Evolutionary conservation across 2,329 filamentous ascomycete genomes (phyloP).

Genomic region (Xylaria sp.): DNA sequence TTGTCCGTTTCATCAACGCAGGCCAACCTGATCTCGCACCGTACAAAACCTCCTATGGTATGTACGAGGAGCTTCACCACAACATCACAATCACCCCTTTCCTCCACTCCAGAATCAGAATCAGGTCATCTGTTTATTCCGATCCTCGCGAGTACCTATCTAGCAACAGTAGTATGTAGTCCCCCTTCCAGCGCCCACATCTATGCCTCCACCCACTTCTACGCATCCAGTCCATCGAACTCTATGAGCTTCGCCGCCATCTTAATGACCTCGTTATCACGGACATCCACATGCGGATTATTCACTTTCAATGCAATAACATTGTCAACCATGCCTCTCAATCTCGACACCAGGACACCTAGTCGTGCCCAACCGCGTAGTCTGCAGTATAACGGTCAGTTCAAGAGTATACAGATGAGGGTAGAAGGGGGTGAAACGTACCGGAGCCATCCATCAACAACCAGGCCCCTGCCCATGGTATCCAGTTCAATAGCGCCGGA

Average conservation of each 20-base stretch:
- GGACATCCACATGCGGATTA: slow-evolving; percentile 58
- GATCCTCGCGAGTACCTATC: too few relatives aligned
- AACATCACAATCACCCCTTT: too few relatives aligned
- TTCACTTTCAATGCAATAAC: slow-evolving; percentile 77
- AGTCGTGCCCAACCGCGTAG: slow-evolving; percentile 91
- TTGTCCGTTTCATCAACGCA: too few relatives aligned
- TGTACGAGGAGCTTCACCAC: too few relatives aligned
- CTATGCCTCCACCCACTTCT: neutral
- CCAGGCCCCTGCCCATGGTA: slow-evolving; percentile 75
- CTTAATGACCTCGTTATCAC: slow-evolving; percentile 63
- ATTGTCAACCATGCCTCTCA: slow-evolving; percentile 82
- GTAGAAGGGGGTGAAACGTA: slow-evolving; percentile 16
- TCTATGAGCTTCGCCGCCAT: slow-evolving; percentile 78
- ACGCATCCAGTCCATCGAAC: slow-evolving; percentile 77
- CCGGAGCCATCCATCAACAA: slow-evolving; percentile 86
- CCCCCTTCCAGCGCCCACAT: neutral
- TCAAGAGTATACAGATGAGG: neutral
- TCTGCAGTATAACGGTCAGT: slow-evolving; percentile 13
- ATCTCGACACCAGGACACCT: slow-evolving; percentile 76
- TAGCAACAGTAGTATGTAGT: slow-evolving; percentile 10
- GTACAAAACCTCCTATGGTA: too few relatives aligned
- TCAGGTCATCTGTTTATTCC: too few relatives aligned
- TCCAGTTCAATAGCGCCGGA: slow-evolving; percentile 80
- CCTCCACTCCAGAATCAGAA: too few relatives aligned
- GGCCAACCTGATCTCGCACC: too few relatives aligned